phyloP scores from a whole-genome alignment of 2,329 filamentous ascomycete genomes.

The Cladosporium sp. region DNA sequence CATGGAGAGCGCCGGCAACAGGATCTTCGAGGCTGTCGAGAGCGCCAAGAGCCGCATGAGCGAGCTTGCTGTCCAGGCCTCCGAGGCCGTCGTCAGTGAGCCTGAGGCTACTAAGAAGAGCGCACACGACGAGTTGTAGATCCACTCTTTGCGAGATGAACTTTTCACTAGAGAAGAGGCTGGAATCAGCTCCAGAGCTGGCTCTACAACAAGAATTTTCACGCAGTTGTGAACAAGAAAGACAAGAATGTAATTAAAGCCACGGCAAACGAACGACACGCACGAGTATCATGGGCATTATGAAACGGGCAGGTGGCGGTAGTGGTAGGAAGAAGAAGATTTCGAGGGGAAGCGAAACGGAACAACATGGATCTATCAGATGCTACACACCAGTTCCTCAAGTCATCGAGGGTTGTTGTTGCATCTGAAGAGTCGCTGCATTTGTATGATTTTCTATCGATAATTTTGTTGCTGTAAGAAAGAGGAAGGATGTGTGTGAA shows the following conservation, averaged over 20 bases:
- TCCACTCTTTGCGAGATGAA: not conserved
- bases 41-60: constrained; percentile 16
- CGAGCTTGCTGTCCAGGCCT: constrained; percentile 14
- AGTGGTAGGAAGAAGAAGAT: not conserved
- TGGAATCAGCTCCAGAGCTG: not conserved
- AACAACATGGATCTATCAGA: not conserved
- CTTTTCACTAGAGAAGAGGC: not conserved
- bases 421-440: not conserved
- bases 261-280: not conserved
- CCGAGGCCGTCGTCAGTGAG: constrained; percentile 9
- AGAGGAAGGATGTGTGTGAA: not conserved
- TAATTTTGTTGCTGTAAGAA: not conserved
- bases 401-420: not conserved
- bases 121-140: constrained; percentile 10
- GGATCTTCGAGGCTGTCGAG: constrained; percentile 41
- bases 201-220: not conserved
- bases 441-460: not conserved
- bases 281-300: not conserved
- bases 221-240: not conserved
- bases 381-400: not conserved
- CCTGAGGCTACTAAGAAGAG: not conserved
- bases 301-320: not conserved
- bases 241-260: not conserved
- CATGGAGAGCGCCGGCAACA: constrained; percentile 46
- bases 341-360: not conserved